These are phyloP conservation scores for Neurospora sp. DNA, from an alignment of 495 filamentous ascomycete genomes.

Conservation along the genomic window DNA sequence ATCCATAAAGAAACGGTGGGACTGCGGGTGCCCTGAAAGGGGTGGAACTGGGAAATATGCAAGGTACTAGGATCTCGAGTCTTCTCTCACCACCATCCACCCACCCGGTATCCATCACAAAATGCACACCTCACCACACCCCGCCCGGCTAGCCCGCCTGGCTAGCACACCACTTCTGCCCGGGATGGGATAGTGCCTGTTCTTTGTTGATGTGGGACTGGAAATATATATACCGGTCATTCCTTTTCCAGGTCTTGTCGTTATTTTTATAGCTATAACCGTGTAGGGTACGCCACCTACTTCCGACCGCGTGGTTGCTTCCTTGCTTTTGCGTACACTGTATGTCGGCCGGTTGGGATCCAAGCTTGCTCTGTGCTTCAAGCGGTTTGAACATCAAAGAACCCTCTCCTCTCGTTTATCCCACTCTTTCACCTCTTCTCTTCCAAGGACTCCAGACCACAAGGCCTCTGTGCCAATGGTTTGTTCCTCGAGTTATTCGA, in stretches of 20 bases:
- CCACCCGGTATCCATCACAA: neutral
- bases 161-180: neutral
- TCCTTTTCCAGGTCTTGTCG: constrained; percentile 4
- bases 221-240: constrained; percentile 16
- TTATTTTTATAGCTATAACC: constrained; percentile 5
- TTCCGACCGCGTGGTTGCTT: neutral
- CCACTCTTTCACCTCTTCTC: neutral
- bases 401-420: neutral
- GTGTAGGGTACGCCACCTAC: constrained; percentile 10
- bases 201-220: neutral
- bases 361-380: neutral
- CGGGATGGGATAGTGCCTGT: neutral
- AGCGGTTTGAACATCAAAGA: neutral
- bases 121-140: neutral
- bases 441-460: neutral
- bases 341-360: neutral
- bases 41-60: neutral
- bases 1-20: neutral
- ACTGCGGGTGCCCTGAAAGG: neutral
- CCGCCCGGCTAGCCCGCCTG: neutral
- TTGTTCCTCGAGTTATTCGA: neutral
- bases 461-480: neutral
- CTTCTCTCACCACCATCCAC: neutral
- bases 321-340: neutral
- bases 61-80: neutral